These are phyloP conservation scores for Wallacemonas collosoma DNA, from an alignment of 208 protist genomes.

Conservation along the genomic window DNA sequence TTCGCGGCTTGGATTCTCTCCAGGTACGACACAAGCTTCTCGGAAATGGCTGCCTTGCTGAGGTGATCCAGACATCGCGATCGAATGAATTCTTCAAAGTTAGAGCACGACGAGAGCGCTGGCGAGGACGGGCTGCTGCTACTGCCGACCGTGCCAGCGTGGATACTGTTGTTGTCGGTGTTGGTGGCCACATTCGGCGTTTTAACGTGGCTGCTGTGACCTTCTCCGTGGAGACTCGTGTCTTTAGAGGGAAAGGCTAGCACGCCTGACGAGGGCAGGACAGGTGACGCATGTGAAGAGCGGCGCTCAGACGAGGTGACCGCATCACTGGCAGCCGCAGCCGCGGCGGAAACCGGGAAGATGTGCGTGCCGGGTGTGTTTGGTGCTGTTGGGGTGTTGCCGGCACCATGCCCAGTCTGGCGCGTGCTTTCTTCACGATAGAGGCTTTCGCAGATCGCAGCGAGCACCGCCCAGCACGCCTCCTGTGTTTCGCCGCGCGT, in stretches of 20 bases:
- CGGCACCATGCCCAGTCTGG: neutral
- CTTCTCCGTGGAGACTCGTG: neutral
- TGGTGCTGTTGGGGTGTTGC: neutral
- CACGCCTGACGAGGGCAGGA: neutral
- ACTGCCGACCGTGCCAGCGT: neutral
- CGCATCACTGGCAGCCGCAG: constrained; percentile 17
- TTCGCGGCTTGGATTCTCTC: constrained; percentile 50
- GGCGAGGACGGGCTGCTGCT: constrained; percentile 2
- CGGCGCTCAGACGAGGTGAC: neutral
- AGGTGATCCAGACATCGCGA: constrained; percentile 69
- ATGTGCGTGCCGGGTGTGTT: constrained; percentile 17
- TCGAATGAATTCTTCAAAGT: constrained; percentile 66
- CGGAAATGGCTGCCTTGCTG: constrained; percentile 59
- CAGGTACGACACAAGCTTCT: constrained; percentile 62
- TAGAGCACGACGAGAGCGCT: constrained; percentile 20
- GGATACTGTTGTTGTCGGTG: neutral
- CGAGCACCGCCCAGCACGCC: constrained; percentile 86
- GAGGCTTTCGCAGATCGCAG: constrained; percentile 67
- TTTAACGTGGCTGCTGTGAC: too few relatives aligned
- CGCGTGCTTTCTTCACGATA: neutral
- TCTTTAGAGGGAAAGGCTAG: neutral
- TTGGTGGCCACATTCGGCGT: neutral
- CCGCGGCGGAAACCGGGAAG: constrained; percentile 22
- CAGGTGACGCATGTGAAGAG: constrained; percentile 7
- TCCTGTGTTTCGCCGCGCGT: constrained; percentile 83